Base-by-base conservation (phyloP, 495 filamentous ascomycete species). In the Tricharina praecox region DNA sequence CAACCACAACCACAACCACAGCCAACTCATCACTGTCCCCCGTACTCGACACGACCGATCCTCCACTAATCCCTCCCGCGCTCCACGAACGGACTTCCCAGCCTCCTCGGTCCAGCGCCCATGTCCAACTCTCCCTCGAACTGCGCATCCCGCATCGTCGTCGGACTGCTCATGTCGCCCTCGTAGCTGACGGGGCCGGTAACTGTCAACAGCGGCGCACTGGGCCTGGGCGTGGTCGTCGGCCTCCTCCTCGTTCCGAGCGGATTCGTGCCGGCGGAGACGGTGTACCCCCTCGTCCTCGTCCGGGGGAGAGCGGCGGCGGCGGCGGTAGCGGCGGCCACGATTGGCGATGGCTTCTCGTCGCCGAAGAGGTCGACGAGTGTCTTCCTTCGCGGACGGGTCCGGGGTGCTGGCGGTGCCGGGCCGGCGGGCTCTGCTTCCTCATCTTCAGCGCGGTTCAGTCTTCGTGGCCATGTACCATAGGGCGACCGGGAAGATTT, bases 111-210 rank as follows among this genome's bases (percentile, higher is more conserved):
- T 15, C 16, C 21, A 10, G 43, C 19, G 23, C 23, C 10, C 1
- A 38, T 26, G 3, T 58, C 55, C 26, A 58, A 53, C 10, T 37
- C 24, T 11, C 32, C 37, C 5, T 58, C 55, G 34, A 58, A 53
- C 10, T 37, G 30, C 11, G 21, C 37, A 20, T 26, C 39, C 26
- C 26, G 45, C 33, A 20, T 39, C 23, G 35, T n/a, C 32, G 44
- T 37, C 26, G 33, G 54, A 35, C 40, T 34, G 44, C 35, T 32
- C 58, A 55, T 49, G 26, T 56, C 50, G 37, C 55, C 53, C 35
- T 59, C 56, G 30, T 59, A 55, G 23, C 51, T 55, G 18, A 59
- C 55, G 10, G 55, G 55, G 10, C 55, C 56, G 33, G 56, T 59
- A 13, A 59, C 56, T 1, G 56, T 59, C 15, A 59, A 20, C 9